phyloP scores from a whole-genome alignment of 164 flowering plant genomes.

The Magnolia sinica region DNA sequence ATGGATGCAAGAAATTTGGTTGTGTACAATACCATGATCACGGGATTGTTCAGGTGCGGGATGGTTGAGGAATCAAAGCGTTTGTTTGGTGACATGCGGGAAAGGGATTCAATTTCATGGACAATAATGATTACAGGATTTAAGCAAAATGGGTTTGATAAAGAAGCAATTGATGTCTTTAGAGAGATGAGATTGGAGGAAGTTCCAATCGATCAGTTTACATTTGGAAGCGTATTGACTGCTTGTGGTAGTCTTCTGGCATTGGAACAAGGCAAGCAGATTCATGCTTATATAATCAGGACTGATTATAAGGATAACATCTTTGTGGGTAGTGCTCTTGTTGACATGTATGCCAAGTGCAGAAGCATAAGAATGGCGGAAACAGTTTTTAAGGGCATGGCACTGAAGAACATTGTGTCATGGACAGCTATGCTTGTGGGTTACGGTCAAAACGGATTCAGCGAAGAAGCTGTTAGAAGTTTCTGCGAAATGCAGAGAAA shows the following conservation, averaged over 20 bases:
- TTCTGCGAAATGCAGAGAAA: conserved; percentile 67
- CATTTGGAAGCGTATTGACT: conserved; percentile 74
- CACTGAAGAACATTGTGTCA: conserved; percentile 57
- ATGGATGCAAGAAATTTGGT: conserved; percentile 43
- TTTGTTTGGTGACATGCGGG: conserved; percentile 43
- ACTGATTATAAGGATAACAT: conserved; percentile 46
- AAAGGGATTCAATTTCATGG: conserved; percentile 72
- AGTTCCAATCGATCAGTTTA: conserved; percentile 62
- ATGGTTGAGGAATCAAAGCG: conserved; percentile 32
- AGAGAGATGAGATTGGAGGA: conserved; percentile 58
- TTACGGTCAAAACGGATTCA: conserved; percentile 70
- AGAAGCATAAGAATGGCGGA: conserved; percentile 53
- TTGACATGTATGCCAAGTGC: conserved; percentile 86
- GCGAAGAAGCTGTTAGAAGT: conserved; percentile 64
- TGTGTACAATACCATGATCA: conserved; percentile 50
- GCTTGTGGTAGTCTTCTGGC: conserved; percentile 70
- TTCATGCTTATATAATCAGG: conserved; percentile 57
- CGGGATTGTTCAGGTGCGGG: conserved; percentile 39
- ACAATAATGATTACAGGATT: conserved; percentile 79
- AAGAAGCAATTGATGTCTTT: conserved; percentile 51
- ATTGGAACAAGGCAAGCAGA: conserved; percentile 60
- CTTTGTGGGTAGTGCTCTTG: conserved; percentile 80
- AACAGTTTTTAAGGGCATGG: conserved; percentile 56
- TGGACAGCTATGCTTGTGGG: conserved; percentile 93
- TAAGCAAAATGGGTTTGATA: conserved; percentile 50